Conservation (phyloP, 768 basidiomycete genomes). For the Gyrodon lividus region DNA sequence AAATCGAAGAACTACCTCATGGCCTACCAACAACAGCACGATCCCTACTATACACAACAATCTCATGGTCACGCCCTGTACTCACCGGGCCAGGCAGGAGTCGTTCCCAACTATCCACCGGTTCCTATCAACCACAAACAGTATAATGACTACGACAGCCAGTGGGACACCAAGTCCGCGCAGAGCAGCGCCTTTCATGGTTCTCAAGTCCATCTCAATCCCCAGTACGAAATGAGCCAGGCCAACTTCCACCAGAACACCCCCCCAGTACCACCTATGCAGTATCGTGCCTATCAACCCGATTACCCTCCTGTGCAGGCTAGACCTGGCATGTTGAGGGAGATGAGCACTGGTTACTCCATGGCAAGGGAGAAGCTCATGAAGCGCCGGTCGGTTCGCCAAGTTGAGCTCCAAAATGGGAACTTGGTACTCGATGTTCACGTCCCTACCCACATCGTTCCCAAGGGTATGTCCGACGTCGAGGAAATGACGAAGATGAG, state of each 20-base stretch:
- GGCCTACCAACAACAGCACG: constrained; percentile 54
- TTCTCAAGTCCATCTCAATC: constrained; percentile 72
- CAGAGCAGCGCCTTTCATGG: constrained; percentile 59
- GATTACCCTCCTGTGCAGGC: constrained; percentile 63
- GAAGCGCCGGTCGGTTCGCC: constrained; percentile 75
- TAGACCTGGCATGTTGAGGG: constrained; percentile 47
- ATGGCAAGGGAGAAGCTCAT: constrained; percentile 76
- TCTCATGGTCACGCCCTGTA: constrained; percentile 23
- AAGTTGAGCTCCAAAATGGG: constrained; percentile 77
- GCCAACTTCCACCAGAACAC: constrained; percentile 30
- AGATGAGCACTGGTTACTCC: constrained; percentile 57
- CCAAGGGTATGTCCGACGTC: constrained; percentile 54
- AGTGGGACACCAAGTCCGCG: constrained; percentile 52
- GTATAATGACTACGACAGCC: constrained; percentile 44
- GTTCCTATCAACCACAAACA: constrained; percentile 32
- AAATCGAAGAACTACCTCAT: constrained; percentile 28
- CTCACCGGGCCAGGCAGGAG: constrained; percentile 27
- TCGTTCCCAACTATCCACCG: constrained; percentile 39
- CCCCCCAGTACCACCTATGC: constrained; percentile 57
- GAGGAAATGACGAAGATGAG: constrained; percentile 85
- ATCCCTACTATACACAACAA: constrained; percentile 43
- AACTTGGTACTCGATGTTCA: constrained; percentile 84
- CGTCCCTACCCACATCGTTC: constrained; percentile 77
- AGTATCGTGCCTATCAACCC: constrained; percentile 39
- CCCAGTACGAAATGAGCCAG: constrained; percentile 59